phyloP scores from a whole-genome alignment of 768 basidiomycete genomes.

The Tricholoma bakamatsutake region DNA sequence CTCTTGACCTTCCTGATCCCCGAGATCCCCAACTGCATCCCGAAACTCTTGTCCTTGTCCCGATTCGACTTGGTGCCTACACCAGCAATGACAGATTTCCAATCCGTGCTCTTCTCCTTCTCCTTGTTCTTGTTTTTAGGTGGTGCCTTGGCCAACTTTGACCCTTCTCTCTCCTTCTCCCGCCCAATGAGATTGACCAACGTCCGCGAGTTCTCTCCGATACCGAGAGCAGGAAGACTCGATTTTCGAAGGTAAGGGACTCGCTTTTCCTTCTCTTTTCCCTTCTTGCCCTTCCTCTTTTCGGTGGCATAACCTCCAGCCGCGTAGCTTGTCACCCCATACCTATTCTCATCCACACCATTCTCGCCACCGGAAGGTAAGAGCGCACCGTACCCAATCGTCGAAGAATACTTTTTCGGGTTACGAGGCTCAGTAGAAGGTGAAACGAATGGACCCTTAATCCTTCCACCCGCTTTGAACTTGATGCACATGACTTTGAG shows the following conservation, averaged over 20 bases:
- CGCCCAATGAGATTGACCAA: not conserved
- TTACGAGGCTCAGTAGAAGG: not conserved
- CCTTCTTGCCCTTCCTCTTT: conserved; percentile 3
- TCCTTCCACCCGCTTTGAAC: not conserved
- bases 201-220: not conserved
- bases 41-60: not conserved
- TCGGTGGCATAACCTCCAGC: conserved; percentile 10
- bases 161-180: conserved; percentile 12
- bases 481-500: not conserved
- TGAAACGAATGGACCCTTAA: not conserved
- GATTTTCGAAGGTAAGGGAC: not conserved
- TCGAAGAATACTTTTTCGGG: not conserved
- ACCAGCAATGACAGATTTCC: conserved; percentile 7
- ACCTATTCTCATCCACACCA: conserved; percentile 5
- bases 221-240: not conserved
- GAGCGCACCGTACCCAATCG: not conserved
- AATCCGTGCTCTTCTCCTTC: conserved; percentile 9
- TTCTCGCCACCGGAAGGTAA: not conserved
- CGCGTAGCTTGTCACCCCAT: conserved; percentile 2
- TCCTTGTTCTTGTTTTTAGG: conserved; percentile 1
- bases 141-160: conserved; percentile 34
- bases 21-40: not conserved
- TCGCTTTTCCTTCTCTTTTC: not conserved
- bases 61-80: not conserved
- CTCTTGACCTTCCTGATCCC: not conserved